These are phyloP conservation scores for Tetrahymena thermophila DNA, from an alignment of 73 alveolate genomes.

Conservation along the genomic window DNA sequence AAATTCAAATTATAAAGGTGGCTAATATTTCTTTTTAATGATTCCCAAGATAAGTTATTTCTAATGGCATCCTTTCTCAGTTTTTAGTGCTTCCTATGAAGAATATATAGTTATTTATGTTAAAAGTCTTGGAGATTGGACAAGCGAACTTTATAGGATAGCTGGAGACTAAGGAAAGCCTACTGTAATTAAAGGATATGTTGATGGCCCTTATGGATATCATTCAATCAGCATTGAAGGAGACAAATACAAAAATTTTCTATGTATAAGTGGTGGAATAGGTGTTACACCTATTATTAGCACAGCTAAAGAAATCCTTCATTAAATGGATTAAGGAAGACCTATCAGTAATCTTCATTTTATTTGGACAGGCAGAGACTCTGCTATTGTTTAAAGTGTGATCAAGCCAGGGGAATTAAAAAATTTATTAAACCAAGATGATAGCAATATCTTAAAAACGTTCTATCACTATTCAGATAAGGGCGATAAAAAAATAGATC, in stretches of 20 bases:
- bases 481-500: background rate
- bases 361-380: background rate
- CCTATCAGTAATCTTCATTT: background rate
- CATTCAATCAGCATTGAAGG: background rate
- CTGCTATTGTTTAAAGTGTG: background rate
- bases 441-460: background rate
- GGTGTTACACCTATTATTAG: background rate
- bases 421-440: background rate
- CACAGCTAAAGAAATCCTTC: background rate
- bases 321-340: background rate
- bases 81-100: background rate
- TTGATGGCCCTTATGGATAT: background rate
- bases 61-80: background rate
- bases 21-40: background rate
- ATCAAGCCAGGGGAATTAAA: background rate
- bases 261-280: background rate
- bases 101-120: background rate
- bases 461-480: background rate
- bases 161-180: background rate
- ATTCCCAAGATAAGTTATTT: background rate
- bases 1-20: background rate
- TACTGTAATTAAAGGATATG: background rate
- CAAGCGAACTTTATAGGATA: background rate
- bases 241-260: background rate
- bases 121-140: background rate